Base-by-base conservation (phyloP, 495 filamentous ascomycete species). In the Bryoglossum gracile region DNA sequence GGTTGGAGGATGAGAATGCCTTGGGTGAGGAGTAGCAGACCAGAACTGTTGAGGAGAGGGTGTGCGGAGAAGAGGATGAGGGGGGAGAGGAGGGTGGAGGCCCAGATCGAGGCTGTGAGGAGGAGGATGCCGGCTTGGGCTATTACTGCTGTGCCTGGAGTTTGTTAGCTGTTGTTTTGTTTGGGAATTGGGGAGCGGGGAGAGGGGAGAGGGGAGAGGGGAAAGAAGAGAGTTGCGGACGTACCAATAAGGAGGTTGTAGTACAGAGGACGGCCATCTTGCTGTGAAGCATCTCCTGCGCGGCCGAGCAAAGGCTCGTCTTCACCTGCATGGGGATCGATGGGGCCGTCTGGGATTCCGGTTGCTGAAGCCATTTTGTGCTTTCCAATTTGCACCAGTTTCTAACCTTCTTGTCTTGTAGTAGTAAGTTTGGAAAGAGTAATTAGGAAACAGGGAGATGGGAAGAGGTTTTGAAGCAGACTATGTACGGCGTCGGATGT, bases 1-100 rank as follows among this genome's bases (percentile, higher is more conserved):
- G 91, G 91, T 62, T 97, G 91, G 24, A 96, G 77, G 60, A 95
- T 68, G 28, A 97, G 81, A 58, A 88, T 81, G 17, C 80, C 82
- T 70, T 95, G 83, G 37, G 84, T 75, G 48, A 87, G 71, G 32
- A 88, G 67, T 46, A 94, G 71, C 19, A 91, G 59, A 21, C 79
- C 88, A 43, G 84, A 64, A 21, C 82, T 82, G 59, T 91, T 90
- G 47, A 94, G 78, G 37, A 95, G 78, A 63, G 91, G 91, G 68
- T 97, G 91, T 0, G 83, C 75, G 3, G 86, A 83, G 70, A 97
- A 91, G 47, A 95, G 73, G 0, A 83, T 76, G 25, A 85, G 56
- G 16, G 74, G 69, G 24, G 79, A 66, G 21, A 77, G 72, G 62
- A 95, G 78, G 54, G 94, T 73, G 48, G 72, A 75, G 23, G 79